Conservation (phyloP, 106 monocot species). For the Acorus calamus region DNA sequence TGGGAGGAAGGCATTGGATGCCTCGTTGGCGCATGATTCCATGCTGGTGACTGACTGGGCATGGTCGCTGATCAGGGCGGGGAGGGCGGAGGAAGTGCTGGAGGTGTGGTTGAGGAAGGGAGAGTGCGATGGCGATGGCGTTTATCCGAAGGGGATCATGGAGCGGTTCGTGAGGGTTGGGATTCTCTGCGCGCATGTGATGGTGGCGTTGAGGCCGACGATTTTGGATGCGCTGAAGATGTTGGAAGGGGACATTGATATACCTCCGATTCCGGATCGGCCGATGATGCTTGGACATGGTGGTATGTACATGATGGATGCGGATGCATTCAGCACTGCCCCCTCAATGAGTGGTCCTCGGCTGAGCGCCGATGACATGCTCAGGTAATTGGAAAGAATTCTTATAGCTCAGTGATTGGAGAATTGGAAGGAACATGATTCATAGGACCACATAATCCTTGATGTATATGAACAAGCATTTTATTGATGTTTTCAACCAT, state of each 20-base stretch:
- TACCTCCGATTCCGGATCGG: slow-evolving; percentile 50
- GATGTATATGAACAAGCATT: no score
- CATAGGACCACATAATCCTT: no score
- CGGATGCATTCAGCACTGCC: slow-evolving; percentile 15
- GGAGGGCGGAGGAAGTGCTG: slow-evolving; percentile 45
- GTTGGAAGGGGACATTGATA: slow-evolving; percentile 57
- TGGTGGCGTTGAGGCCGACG: slow-evolving; percentile 63
- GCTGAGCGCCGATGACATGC: slow-evolving; percentile 30
- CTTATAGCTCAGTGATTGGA: no score
- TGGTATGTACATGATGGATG: slow-evolving; percentile 1
- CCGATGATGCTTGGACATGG: slow-evolving; percentile 36
- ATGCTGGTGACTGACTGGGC: slow-evolving; percentile 88
- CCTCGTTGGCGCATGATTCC: slow-evolving; percentile 18
- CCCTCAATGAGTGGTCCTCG: slow-evolving; percentile 20
- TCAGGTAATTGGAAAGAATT: slow-evolving; percentile 22
- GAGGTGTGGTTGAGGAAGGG: slow-evolving; percentile 21
- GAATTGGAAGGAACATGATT: no score
- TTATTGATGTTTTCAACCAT: no score
- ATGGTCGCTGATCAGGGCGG: slow-evolving; percentile 59
- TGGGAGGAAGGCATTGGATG: slow-evolving; percentile 65
- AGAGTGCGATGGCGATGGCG: not conserved
- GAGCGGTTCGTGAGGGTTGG: slow-evolving; percentile 73
- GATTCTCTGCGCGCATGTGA: slow-evolving; percentile 58
- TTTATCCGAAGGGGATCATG: slow-evolving; percentile 46
- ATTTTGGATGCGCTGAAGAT: slow-evolving; percentile 70